Evolutionary conservation across 306 rosid species (phyloP), one percentile per base, ranked within the genome.

Genomic region (Erythrophleum fordii): DNA sequence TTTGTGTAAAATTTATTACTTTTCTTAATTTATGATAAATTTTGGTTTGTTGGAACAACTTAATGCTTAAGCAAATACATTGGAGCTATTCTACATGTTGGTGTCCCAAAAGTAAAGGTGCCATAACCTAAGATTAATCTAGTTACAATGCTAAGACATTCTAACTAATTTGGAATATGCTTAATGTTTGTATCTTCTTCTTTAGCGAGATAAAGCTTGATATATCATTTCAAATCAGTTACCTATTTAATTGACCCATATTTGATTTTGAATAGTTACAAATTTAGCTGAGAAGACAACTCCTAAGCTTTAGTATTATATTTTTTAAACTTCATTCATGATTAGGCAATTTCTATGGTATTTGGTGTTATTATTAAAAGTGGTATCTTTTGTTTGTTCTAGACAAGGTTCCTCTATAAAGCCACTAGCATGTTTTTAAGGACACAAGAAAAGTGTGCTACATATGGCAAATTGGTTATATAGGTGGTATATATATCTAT

Each of bases 391-490:
- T 42, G 76, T 80, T 79, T 79, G 42, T 89, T 86, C 65, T 89
- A 92, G 98, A 92, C 98, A 81, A 92, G 94, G 73, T 88, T 94
- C 17, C 92, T 93, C 26, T 92, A 97, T 83, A 94, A 94, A 92
- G 97, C 98, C 74, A 97, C 98, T 0, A 56, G 97, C 85, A 92
- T 94, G 98, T 94, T 94, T 86, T 94, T 97, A 61, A 97, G 98
- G 56, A 94, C 98, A 10, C 97, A 91, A 86, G 98, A 92, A 29
- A 94, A 94, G 83, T 94, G 98, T 66, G 93, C 98, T 26, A 91
- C 98, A 53, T 92, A 97, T 82, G 93, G 93, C 34, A 94, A 94
- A 86, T n/a, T n/a, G n/a, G n/a, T n/a, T n/a, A n/a, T n/a, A n/a
- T n/a, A n/a, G n/a, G n/a, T n/a, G n/a, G n/a, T n/a, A n/a, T n/a